Evolutionary conservation across 2,329 filamentous ascomycete genomes (phyloP), one percentile per base, ranked within the genome.

Genomic region (Cytospora piceae): DNA sequence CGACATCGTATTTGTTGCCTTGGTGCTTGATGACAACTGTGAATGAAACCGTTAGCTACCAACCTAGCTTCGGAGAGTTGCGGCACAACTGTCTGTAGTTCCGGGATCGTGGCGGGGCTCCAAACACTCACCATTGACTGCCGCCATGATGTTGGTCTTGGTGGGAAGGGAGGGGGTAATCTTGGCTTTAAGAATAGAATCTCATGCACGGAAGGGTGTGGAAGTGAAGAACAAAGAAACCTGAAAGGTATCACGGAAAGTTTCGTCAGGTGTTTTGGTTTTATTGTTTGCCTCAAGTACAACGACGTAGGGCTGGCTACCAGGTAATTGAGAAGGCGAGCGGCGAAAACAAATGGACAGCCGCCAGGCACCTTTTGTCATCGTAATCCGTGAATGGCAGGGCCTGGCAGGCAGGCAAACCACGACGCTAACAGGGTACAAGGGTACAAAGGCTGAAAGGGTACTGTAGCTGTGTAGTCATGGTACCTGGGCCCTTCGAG

Each of bases 1-100:
- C 94, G 77, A 99, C 87, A 75, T 98, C 89, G 82, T 98, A 91
- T 77, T 94, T 94, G 78, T 95, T 97, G 81, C 94, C 94, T 76
- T 93, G 89, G 77, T 99, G 94, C 80, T 96, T 98, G 71, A 99
- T 90, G 75, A 93, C 84, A 71, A 99, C 94, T 96, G 70, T 15
- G 51, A 61, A 6, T 29, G 42, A 22, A 34, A 17, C 15, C 29
- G 56, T 77, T 65, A 77, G 73, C 57, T 58, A 67, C 58, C 54
- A 59, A 17, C 31, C 15, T n/a, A 29, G 42, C 3, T 5, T 31
- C 17, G 51, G 3, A 57, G n/a, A 22, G n/a, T 2, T 42, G 61
- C 14, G 53, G 58, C 37, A 29, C 8, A 22, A 24, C 17, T 4
- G 46, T 29, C 32, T 9, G 42, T 24, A 8, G 17, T 17, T 27